Conservation (phyloP, 768 basidiomycete genomes). For the Termitomyces sp. region DNA sequence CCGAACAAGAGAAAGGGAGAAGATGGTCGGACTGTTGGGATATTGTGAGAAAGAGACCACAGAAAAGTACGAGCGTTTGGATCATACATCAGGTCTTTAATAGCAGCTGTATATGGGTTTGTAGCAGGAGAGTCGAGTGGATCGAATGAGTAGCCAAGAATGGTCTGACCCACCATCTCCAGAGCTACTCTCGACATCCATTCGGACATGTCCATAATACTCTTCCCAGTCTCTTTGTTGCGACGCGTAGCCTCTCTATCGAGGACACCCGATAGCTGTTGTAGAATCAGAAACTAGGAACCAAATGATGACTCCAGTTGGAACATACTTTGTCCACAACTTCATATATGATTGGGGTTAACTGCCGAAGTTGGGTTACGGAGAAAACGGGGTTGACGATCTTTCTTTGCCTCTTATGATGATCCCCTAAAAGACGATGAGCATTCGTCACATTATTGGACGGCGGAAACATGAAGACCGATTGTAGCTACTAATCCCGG, state of each 20-base stretch:
- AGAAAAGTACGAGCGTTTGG: background rate
- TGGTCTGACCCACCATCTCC: constrained; percentile 36
- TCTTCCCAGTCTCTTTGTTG: constrained; percentile 3
- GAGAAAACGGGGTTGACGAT: constrained; percentile 44
- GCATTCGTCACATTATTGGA: background rate
- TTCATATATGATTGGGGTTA: constrained; percentile 38
- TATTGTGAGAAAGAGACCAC: background rate
- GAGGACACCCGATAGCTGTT: constrained; percentile 26
- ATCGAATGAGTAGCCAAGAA: constrained; percentile 42
- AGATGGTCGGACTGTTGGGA: constrained; percentile 36
- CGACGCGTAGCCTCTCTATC: constrained; percentile 15
- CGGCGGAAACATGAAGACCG: constrained; percentile 16
- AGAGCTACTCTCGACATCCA: constrained; percentile 41
- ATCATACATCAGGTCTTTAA: constrained; percentile 39
- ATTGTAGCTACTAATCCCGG: constrained; percentile 37
- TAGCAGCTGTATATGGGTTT: constrained; percentile 38
- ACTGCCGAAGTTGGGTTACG: constrained; percentile 33
- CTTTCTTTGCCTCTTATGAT: constrained; percentile 44
- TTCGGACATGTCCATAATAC: constrained; percentile 38
- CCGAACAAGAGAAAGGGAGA: constrained; percentile 37
- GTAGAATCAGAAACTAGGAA: background rate
- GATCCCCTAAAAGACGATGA: constrained; percentile 22
- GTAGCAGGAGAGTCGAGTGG: constrained; percentile 34
- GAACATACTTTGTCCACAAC: constrained; percentile 36
- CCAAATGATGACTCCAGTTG: background rate